These are phyloP conservation scores for Syncephalastrum monosporum DNA, from an alignment of 371 early-diverging fungal genomes.

Conservation along the genomic window DNA sequence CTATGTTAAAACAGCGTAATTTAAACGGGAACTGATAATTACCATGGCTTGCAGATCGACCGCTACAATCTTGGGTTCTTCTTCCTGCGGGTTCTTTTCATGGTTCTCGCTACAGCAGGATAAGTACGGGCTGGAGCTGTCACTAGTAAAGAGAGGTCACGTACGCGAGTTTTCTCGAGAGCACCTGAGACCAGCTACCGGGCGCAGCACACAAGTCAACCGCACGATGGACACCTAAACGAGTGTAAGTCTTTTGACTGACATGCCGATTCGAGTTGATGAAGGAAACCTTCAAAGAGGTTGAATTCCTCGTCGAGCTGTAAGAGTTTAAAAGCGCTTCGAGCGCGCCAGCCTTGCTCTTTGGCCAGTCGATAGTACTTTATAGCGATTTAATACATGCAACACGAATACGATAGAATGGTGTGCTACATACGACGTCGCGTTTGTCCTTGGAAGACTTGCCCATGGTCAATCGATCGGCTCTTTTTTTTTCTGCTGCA, in stretches of 20 bases:
- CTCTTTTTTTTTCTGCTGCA: too few species aligned
- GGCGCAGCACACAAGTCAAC: constrained; percentile 99
- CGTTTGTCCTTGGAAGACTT: constrained; percentile 92
- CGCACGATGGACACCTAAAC: constrained; percentile 79
- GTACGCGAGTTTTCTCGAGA: constrained; percentile 70
- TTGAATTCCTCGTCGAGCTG: constrained; percentile 89
- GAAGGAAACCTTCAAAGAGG: constrained; percentile 78
- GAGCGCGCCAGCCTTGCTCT: constrained; percentile 96
- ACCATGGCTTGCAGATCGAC: constrained; percentile 99
- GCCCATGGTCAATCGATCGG: constrained; percentile 57
- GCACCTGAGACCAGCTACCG: constrained; percentile 99
- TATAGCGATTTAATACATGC: neutral
- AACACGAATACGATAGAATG: neutral
- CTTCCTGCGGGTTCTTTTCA: constrained; percentile 51
- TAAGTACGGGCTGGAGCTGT: neutral
- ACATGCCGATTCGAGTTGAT: neutral
- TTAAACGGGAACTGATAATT: neutral
- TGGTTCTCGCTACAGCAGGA: constrained; percentile 50
- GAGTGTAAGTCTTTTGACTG: neutral
- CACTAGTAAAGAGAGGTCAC: neutral
- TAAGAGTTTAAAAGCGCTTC: constrained; percentile 98
- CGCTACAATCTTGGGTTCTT: constrained; percentile 85
- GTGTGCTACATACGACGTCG: constrained; percentile 67
- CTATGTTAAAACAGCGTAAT: too few species aligned
- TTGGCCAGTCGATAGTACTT: constrained; percentile 95